These are phyloP conservation scores for Primulina huaijiensis DNA, from an alignment of 257 asterid species.

Conservation along the genomic window DNA sequence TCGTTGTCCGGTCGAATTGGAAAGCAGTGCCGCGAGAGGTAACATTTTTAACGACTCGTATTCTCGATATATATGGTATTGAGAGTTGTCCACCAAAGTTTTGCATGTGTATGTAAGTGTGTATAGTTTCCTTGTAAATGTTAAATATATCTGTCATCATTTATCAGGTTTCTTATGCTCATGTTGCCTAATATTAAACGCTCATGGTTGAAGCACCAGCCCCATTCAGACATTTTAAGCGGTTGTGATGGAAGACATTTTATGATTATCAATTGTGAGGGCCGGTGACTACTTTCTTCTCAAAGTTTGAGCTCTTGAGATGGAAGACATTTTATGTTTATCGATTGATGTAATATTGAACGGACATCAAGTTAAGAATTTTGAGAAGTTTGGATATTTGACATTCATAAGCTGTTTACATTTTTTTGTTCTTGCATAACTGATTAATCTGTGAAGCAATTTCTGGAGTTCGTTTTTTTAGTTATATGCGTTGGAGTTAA, in stretches of 20 bases:
- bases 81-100: conserved; percentile 17
- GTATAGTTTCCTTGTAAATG: conserved; percentile 4
- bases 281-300: neutral
- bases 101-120: neutral
- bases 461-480: neutral
- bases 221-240: neutral
- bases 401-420: neutral
- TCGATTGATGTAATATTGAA: too few relatives aligned
- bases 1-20: conserved; percentile 98
- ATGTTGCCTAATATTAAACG: neutral
- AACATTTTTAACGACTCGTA: conserved; percentile 24
- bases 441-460: conserved; percentile 14
- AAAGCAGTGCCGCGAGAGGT: conserved; percentile 99
- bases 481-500: neutral
- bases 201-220: neutral
- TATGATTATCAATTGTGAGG: neutral
- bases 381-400: neutral
- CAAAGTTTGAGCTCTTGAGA: neutral
- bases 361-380: neutral
- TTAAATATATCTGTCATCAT: neutral
- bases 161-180: conserved; percentile 1
- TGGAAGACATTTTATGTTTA: neutral
- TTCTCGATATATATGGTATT: conserved; percentile 14
- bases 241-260: neutral
- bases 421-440: conserved; percentile 8